Base-by-base conservation (phyloP, 2,329 filamentous ascomycete species). In the Lachnellula subtilissima region DNA sequence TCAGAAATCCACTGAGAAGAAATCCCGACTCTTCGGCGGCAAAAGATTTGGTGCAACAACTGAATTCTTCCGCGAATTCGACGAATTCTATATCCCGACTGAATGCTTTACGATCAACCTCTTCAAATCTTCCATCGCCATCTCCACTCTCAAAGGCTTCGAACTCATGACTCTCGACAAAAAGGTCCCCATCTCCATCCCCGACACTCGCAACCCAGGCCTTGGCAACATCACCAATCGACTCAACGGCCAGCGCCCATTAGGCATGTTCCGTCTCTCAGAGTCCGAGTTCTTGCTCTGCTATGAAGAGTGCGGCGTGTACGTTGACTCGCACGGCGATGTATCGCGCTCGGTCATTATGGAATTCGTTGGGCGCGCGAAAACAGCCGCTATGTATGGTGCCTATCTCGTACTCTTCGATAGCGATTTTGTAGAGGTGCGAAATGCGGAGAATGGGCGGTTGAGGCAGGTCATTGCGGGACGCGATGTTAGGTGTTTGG, bases 251-350 rank as follows among this genome's bases (percentile, higher is more conserved):
- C 89, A 96, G 67, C 84, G 86, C 54, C 93, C 94, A 0, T 78
- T 99, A 11, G 92, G 92, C 65, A 99, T 99, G 94, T 97, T 99
- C 79, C 86, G 92, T 42, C 84, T 99, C 53, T 92, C 88, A 62
- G 89, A 95, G 57, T 88, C 89, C 55, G 94, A 96, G 71, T 99
- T 97, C 73, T 77, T 99, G 25, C 84, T 97, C 49, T 90, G 89
- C 39, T 99, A 97, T 71, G 89, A 95, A 72, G 91, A 97, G 72
- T 97, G 93, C 65, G 94, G 92, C 17, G 92, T 99, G 8, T 99
- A 97, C 68, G 89, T 97, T 69, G 95, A 99, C 77, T 97, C 97
- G 74, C 91, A 97, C 72, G 94, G 94, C 63, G 94, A 99, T 59
- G 91, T 99, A 28, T 93, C 86, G 40, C 88, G 95, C 47, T 91